Conservation (phyloP, 2,329 filamentous ascomycete genomes). For the Claviceps maximensis region DNA sequence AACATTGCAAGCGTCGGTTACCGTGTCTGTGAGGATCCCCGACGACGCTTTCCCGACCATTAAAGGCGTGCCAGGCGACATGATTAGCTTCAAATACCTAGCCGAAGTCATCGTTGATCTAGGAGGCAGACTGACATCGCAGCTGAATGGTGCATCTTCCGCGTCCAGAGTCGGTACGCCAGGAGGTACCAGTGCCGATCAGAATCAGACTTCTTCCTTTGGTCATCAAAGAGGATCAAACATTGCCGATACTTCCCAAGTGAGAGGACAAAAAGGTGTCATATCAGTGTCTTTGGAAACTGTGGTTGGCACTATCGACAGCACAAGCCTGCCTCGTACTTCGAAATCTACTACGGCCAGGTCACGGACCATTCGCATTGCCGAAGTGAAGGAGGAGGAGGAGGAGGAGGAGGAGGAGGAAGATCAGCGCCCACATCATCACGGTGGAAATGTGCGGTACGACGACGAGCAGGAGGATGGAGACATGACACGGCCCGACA, state of each 20-base stretch:
- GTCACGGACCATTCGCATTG: conserved; percentile 15
- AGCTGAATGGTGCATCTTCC: conserved; percentile 51
- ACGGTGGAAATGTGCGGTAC: not conserved
- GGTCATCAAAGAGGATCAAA: conserved; percentile 33
- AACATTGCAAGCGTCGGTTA: conserved; percentile 67
- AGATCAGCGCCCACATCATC: not conserved
- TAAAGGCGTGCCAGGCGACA: conserved; percentile 72
- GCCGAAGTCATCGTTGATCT: conserved; percentile 88
- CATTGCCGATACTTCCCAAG: conserved; percentile 75
- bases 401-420: not conserved
- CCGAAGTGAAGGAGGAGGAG: conserved; percentile 20
- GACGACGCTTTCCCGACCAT: conserved; percentile 91
- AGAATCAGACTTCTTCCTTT: conserved; percentile 14
- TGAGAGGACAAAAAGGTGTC: conserved; percentile 84
- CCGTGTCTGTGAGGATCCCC: conserved; percentile 71
- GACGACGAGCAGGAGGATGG: not conserved
- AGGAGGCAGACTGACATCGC: conserved; percentile 70
- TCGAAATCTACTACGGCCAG: conserved; percentile 12
- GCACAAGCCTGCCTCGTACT: conserved; percentile 27
- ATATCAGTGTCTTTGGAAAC: conserved; percentile 77
- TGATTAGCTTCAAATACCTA: conserved; percentile 92
- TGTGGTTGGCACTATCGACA: conserved; percentile 76
- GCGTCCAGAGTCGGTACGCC: conserved; percentile 26
- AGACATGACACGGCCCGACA: conserved; percentile 13
- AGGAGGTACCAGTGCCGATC: conserved; percentile 15